Evolutionary conservation across 2,329 filamentous ascomycete genomes (phyloP).

Genomic region (Curvularia hawaiiensis): DNA sequence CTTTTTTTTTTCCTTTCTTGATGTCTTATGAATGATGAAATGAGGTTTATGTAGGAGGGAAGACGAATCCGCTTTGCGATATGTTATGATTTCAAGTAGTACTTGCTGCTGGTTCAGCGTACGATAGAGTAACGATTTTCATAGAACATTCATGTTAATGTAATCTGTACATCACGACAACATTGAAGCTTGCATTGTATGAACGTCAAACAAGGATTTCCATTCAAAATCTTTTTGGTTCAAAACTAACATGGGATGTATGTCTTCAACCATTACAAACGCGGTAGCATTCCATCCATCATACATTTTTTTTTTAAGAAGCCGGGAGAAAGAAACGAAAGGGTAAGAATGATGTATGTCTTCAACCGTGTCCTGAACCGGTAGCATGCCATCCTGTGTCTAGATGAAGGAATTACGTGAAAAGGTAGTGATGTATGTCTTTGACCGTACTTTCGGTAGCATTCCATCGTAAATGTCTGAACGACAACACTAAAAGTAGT

Average conservation of each 20-base stretch:
- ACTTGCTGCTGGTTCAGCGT: constrained; percentile 9
- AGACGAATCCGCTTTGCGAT: background rate
- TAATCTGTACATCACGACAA: background rate
- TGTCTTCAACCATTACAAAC: constrained; percentile 33
- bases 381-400: background rate
- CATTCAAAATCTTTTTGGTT: background rate
- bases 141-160: background rate
- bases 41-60: background rate
- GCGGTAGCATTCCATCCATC: constrained; percentile 33
- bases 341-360: background rate
- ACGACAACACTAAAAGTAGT: background rate
- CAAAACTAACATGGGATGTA: constrained; percentile 14
- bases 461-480: background rate
- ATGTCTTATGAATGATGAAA: background rate
- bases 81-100: background rate
- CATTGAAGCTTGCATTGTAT: background rate
- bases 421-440: constrained; percentile 28
- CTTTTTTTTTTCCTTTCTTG: background rate
- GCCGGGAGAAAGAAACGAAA: background rate
- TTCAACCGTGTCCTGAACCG: background rate
- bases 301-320: background rate
- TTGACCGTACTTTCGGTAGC: constrained; percentile 31
- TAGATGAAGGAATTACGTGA: background rate
- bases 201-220: background rate
- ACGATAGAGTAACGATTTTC: background rate